A percentile compares a stretch with the other conserved stretches of the same genome.
Evolutionary conservation across 805 yeast species (phyloP).

Genomic region (Nakazawaea holstii): DNA sequence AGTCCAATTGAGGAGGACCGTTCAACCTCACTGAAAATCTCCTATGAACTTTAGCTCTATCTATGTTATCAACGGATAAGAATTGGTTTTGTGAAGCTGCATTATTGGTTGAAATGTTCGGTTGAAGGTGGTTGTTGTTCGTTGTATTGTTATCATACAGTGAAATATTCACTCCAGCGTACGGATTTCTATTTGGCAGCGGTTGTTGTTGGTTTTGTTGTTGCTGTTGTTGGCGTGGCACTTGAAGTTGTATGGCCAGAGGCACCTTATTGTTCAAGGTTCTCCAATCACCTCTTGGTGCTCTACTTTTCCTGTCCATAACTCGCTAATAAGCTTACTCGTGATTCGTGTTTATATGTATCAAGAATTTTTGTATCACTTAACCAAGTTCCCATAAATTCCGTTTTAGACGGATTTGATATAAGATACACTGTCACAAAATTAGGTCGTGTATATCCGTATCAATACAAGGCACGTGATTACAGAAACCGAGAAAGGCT

Average conservation of each 20-base stretch:
- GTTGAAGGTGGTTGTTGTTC: neutral
- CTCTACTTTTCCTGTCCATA: constrained; percentile 12
- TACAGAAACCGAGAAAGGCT: no score
- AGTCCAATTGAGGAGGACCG: constrained; percentile 12
- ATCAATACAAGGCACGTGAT: no score
- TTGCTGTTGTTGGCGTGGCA: no score
- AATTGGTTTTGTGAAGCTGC: neutral
- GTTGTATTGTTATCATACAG: neutral
- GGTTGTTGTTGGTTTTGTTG: neutral
- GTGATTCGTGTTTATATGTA: no score
- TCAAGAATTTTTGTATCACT: no score
- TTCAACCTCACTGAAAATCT: constrained; percentile 36
- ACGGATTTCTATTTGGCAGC: constrained; percentile 1
- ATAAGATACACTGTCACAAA: no score
- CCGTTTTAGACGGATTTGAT: no score
- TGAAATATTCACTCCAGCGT: constrained; percentile 3
- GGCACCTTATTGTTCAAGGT: neutral
- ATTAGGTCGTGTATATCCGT: no score
- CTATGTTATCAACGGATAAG: constrained; percentile 3
- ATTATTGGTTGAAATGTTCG: neutral
- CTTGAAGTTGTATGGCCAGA: neutral
- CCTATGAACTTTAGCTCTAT: constrained; percentile 28
- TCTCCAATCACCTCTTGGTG: constrained; percentile 13
- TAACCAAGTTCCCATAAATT: no score
- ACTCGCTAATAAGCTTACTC: no score